These are phyloP conservation scores for Cladosporium halotolerans DNA, from an alignment of 2,329 filamentous ascomycete species.

Conservation along the genomic window DNA sequence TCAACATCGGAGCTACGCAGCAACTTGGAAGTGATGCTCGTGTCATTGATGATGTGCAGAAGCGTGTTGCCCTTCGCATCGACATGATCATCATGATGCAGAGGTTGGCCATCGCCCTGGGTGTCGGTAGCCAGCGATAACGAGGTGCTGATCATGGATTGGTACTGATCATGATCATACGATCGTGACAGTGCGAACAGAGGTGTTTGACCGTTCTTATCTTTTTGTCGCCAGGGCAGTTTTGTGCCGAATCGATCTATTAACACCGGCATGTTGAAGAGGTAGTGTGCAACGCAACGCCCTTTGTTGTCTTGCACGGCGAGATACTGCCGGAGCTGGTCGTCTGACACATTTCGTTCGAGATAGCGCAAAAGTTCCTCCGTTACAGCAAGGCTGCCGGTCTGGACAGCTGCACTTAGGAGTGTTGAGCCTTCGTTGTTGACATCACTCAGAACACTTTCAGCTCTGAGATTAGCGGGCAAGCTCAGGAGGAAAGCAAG, in stretches of 20 bases:
- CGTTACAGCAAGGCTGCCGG: constrained; percentile 68
- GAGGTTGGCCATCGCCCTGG: constrained; percentile 70
- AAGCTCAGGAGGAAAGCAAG: constrained; percentile 74
- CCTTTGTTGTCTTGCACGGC: constrained; percentile 74
- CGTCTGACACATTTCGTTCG: constrained; percentile 47
- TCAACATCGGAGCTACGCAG: constrained; percentile 86
- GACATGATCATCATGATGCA: constrained; percentile 88
- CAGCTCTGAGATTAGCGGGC: constrained; percentile 65
- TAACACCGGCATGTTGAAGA: constrained; percentile 82
- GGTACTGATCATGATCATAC: constrained; percentile 86
- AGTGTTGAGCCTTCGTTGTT: constrained; percentile 88
- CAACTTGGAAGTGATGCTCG: constrained; percentile 66
- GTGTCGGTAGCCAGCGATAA: constrained; percentile 65
- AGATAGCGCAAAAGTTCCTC: constrained; percentile 69
- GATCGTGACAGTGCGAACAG: constrained; percentile 91
- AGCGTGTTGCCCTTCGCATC: constrained; percentile 91
- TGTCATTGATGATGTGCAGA: constrained; percentile 89
- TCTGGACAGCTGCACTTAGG: constrained; percentile 82
- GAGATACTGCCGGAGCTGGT: constrained; percentile 61
- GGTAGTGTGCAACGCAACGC: constrained; percentile 86
- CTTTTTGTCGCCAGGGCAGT: constrained; percentile 81
- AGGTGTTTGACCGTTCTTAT: constrained; percentile 97
- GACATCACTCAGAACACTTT: constrained; percentile 69
- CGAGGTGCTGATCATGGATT: constrained; percentile 77
- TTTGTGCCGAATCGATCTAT: constrained; percentile 70